Conservation (phyloP, 192 early-diverging fungal genomes). For the Gorgonomyces haynaldii region DNA sequence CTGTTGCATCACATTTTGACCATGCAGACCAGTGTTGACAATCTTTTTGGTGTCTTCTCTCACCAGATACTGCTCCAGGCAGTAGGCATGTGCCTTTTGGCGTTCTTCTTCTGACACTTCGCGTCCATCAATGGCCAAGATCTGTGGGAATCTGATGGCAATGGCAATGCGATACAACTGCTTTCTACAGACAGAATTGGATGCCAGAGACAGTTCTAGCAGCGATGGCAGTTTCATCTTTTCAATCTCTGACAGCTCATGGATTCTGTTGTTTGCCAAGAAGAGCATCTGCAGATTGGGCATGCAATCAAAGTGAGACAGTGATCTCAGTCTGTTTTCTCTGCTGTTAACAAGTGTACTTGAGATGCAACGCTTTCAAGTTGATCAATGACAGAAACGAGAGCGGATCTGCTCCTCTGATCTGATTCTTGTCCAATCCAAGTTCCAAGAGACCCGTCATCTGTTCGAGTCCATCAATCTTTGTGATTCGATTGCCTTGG, state of each 20-base stretch:
- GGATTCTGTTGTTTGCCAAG: constrained; percentile 37
- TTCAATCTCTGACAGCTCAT: constrained; percentile 47
- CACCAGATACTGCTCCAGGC: constrained; percentile 29
- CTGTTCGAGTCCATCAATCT: constrained; percentile 48
- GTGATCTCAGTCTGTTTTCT: constrained; percentile 43
- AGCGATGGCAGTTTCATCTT: constrained; percentile 50
- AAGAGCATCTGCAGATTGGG: constrained; percentile 39
- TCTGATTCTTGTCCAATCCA: constrained; percentile 51
- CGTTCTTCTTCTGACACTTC: constrained; percentile 45
- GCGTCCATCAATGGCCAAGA: constrained; percentile 36
- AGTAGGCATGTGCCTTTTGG: constrained; percentile 33
- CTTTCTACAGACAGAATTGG: constrained; percentile 44
- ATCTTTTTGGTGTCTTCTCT: constrained; percentile 24
- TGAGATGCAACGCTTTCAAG: constrained; percentile 44
- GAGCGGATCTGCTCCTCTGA: constrained; percentile 38
- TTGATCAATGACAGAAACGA: constrained; percentile 42
- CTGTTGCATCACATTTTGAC: neutral
- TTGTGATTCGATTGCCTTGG: constrained; percentile 40
- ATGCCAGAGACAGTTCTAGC: constrained; percentile 31
- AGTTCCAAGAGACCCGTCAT: constrained; percentile 41
- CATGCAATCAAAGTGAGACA: constrained; percentile 43
- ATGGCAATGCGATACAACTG: constrained; percentile 35
- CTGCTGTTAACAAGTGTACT: constrained; percentile 27
- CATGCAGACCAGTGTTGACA: neutral
- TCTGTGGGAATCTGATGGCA: constrained; percentile 40